Evolutionary conservation across 306 rosid species (phyloP).

Genomic region (Vigna reflexopilosa): DNA sequence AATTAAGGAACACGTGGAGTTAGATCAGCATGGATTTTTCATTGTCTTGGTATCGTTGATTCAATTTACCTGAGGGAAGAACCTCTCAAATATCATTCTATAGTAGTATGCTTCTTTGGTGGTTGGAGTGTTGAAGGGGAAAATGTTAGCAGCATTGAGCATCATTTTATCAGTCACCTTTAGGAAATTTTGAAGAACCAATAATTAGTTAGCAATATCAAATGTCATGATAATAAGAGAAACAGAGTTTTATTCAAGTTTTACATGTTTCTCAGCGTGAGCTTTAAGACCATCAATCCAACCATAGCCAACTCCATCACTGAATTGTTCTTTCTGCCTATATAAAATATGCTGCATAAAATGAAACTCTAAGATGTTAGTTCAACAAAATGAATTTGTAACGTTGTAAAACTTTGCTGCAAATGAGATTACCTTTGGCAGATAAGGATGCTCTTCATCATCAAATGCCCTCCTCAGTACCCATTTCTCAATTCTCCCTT

Average conservation of each 20-base stretch:
- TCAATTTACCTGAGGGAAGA: slow-evolving; percentile 79
- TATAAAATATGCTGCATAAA: slow-evolving; percentile 75
- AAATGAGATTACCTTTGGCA: slow-evolving; percentile 70
- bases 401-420: background rate
- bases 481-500: slow-evolving; percentile 89
- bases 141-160: slow-evolving; percentile 70
- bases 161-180: slow-evolving; percentile 87
- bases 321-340: slow-evolving; percentile 90
- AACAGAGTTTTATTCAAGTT: background rate
- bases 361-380: slow-evolving; percentile 37
- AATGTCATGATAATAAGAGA: background rate
- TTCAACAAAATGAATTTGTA: background rate
- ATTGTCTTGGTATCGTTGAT: background rate
- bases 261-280: slow-evolving; percentile 81
- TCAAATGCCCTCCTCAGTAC: slow-evolving; percentile 81
- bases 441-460: slow-evolving; percentile 78
- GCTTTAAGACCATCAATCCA: slow-evolving; percentile 93
- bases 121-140: slow-evolving; percentile 86
- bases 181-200: slow-evolving; percentile 2
- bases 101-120: slow-evolving; percentile 86
- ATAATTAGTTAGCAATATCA: slow-evolving; percentile 17
- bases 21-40: background rate
- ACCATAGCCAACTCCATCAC: slow-evolving; percentile 91
- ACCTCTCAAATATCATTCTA: slow-evolving; percentile 87
- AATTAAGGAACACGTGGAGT: background rate